These are phyloP conservation scores for Astrephomene gubernaculifera DNA, from an alignment of 139 green algal species.

Conservation along the genomic window DNA sequence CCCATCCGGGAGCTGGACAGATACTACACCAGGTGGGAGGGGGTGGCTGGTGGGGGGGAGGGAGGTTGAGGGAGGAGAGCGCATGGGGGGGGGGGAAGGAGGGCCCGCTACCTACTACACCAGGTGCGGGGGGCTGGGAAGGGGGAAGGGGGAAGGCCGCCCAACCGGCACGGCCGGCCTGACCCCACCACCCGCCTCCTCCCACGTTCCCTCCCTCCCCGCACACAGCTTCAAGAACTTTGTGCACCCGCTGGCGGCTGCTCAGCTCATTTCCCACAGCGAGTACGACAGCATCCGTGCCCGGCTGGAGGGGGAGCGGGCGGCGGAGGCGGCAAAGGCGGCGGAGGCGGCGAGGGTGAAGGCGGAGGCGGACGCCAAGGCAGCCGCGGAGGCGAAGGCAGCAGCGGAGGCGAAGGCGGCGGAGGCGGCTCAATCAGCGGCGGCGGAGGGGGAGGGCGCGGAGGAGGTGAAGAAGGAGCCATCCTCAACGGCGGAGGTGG, in stretches of 20 bases:
- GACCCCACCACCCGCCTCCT: neutral
- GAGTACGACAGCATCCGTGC: constrained; percentile 43
- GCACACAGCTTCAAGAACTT: constrained; percentile 47
- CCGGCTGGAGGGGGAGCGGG: constrained; percentile 31
- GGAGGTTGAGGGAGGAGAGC: neutral
- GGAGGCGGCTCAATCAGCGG: neutral
- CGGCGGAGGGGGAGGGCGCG: neutral
- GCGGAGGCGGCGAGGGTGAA: neutral
- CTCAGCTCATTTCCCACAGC: constrained; percentile 54
- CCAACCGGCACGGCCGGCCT: too few species aligned
- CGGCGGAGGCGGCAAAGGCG: constrained; percentile 16
- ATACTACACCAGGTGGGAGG: constrained; percentile 71
- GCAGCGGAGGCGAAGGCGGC: neutral
- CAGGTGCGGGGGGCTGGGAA: too few species aligned
- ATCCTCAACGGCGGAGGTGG: neutral
- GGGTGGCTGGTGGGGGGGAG: neutral
- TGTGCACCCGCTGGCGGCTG: constrained; percentile 9
- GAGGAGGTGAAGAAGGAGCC: neutral
- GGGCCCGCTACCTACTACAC: too few species aligned
- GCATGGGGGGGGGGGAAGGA: neutral
- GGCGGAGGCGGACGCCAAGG: neutral
- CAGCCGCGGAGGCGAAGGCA: neutral
- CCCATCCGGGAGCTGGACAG: constrained; percentile 77
- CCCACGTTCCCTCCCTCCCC: neutral
- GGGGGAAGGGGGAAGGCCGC: too few species aligned